Base-by-base conservation (phyloP, 257 asterid species). In the Solanum pimpinellifolium region DNA sequence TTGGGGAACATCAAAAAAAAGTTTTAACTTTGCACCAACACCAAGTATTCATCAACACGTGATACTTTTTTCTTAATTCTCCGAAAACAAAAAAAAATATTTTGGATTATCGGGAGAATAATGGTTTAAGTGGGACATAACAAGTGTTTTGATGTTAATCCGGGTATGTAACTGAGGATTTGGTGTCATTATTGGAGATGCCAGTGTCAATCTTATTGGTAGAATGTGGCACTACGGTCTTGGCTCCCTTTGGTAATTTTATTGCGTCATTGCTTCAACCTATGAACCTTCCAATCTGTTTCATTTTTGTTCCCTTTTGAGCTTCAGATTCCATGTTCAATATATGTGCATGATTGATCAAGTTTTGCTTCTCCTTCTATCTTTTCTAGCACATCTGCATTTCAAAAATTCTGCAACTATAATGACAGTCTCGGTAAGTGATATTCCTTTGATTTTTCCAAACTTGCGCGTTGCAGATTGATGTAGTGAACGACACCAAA, bases 401-500 rank as follows among this genome's bases (percentile, higher is more conserved):
- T 73, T 37, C 29, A 73, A 73, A 1, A 0, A 25, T 31, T 84
- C 81, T 84, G 46, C 66, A 10, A 29, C 85, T 29, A 49, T 29
- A 9, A 78, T 27, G 65, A 33, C 41, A 78, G 25, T n/a, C 60
- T 4, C 20, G 1, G 60, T 65, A 46, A 49, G 46, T n/a, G 25
- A 41, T 27, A 7, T 81, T 1, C n/a, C 31, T 37, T 29, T 62
- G 35, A 42, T 33, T 20, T 86, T 25, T 2, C 21, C 33, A 18
- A 70, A 66, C 87, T 74, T 73, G 20, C 65, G 77, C 75, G 82
- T 44, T 83, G 84, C 93, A 97, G 98, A 93, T 95, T 88, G 99
- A 97, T 89, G 88, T 90, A 87, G 98, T 97, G 90, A 89, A 94
- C 1, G 99, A 91, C 88, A 90, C 85, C 56, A 89, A 86, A 88